These are phyloP conservation scores for Blumeria hordei DNA, from an alignment of 2,329 filamentous ascomycete genomes.

Conservation along the genomic window DNA sequence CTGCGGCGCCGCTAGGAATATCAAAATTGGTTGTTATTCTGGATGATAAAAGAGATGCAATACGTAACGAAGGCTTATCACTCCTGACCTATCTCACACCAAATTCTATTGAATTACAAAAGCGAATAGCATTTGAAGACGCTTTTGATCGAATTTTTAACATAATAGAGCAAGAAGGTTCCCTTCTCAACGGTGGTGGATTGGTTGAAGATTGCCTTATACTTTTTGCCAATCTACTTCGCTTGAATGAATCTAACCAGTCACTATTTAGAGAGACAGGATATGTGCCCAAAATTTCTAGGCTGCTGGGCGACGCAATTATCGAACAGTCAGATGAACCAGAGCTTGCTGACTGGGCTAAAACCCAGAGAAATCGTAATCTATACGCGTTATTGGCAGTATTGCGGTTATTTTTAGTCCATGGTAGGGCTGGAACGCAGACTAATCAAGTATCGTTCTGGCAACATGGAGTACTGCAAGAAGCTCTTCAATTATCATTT, in stretches of 20 bases:
- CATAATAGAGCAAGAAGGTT: conserved; percentile 63
- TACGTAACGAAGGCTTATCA: conserved; percentile 71
- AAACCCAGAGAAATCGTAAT: conserved; percentile 65
- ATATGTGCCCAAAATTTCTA: conserved; percentile 47
- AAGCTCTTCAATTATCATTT: conserved; percentile 66
- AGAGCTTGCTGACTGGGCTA: conserved; percentile 47
- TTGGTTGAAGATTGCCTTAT: conserved; percentile 85
- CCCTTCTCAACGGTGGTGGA: conserved; percentile 58
- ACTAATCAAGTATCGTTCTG: conserved; percentile 74
- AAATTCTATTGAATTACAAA: conserved; percentile 70
- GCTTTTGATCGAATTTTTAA: conserved; percentile 71
- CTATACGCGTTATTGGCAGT: conserved; percentile 75
- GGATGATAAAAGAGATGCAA: conserved; percentile 64
- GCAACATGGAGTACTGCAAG: conserved; percentile 55
- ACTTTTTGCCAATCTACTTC: conserved; percentile 67
- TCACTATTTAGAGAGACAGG: conserved; percentile 82
- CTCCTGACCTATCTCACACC: conserved; percentile 75
- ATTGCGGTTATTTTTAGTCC: conserved; percentile 60
- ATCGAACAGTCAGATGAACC: conserved; percentile 28
- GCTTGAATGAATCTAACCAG: conserved; percentile 76
- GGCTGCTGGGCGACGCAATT: conserved; percentile 38
- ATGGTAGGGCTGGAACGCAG: conserved; percentile 54
- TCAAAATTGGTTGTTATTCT: conserved; percentile 63
- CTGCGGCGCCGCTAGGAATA: conserved; percentile 70
- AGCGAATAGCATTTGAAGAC: conserved; percentile 85